These are phyloP conservation scores for Rhododendron ovatum DNA, from an alignment of 148 eudicot species.

Conservation along the genomic window DNA sequence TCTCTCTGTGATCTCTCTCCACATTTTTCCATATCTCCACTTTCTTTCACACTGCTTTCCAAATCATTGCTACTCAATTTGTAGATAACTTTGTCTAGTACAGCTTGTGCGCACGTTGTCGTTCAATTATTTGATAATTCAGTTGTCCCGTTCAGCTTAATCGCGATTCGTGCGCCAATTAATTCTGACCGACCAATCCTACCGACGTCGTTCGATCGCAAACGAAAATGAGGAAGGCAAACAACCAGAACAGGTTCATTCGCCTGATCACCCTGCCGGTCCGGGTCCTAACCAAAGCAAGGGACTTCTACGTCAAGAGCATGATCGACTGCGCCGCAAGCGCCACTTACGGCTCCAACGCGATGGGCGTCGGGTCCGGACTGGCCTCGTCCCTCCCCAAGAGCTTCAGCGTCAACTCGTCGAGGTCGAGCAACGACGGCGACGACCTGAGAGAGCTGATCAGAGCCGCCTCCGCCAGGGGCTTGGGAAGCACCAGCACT, in stretches of 20 bases:
- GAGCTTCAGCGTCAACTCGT: constrained; percentile 47
- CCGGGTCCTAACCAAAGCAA: constrained; percentile 41
- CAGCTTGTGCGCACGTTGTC: too few relatives aligned
- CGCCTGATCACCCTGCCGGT: constrained; percentile 39
- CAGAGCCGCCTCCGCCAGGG: constrained; percentile 47
- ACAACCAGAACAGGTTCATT: constrained; percentile 32
- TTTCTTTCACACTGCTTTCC: too few relatives aligned
- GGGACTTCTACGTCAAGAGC: constrained; percentile 50
- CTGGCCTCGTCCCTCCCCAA: constrained; percentile 29
- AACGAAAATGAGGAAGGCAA: constrained; percentile 24
- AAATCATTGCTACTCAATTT: too few relatives aligned
- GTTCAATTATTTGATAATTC: too few relatives aligned
- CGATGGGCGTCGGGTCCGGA: neutral
- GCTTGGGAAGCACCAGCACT: neutral
- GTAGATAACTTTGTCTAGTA: too few relatives aligned
- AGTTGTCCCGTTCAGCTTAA: too few relatives aligned
- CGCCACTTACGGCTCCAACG: neutral
- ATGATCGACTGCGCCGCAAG: constrained; percentile 36
- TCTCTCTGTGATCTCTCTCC: too few relatives aligned
- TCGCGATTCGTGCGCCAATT: too few relatives aligned
- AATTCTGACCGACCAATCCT: too few relatives aligned
- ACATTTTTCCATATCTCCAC: too few relatives aligned
- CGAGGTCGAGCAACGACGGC: constrained; percentile 10
- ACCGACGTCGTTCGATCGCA: neutral
- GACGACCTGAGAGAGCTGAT: constrained; percentile 53